These are phyloP conservation scores for Globisporangium viniferum DNA, from an alignment of 352 stramenopile genomes.

Conservation along the genomic window DNA sequence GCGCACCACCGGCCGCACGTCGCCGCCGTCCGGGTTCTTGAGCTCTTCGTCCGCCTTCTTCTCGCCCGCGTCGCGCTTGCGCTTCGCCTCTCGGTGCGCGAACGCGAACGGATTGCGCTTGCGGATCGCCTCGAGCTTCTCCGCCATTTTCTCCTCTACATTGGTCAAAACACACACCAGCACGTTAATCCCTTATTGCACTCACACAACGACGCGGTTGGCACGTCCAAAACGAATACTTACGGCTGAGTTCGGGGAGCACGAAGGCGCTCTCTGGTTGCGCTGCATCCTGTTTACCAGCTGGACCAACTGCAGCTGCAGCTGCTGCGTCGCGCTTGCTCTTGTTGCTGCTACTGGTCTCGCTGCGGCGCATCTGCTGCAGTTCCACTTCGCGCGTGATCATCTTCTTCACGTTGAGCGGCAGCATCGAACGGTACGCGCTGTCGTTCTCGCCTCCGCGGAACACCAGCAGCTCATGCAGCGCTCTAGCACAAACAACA, in stretches of 20 bases:
- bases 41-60: slow-evolving; percentile 34
- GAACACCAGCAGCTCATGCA: slow-evolving; percentile 75
- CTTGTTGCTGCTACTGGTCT: slow-evolving; percentile 24
- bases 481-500: slow-evolving; percentile 27
- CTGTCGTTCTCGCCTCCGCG: slow-evolving; percentile 29
- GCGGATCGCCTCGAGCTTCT: slow-evolving; percentile 57
- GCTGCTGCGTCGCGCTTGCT: background rate
- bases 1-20: slow-evolving; percentile 47
- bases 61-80: slow-evolving; percentile 55
- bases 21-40: slow-evolving; percentile 11
- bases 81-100: slow-evolving; percentile 74
- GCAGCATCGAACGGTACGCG: slow-evolving; percentile 39
- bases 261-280: slow-evolving; percentile 34
- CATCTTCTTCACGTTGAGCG: slow-evolving; percentile 66
- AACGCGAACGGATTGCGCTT: slow-evolving; percentile 81
- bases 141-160: slow-evolving; percentile 53
- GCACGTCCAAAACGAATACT: slow-evolving; percentile 11
- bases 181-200: background rate
- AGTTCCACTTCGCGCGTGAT: slow-evolving; percentile 79
- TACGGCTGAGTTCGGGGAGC: slow-evolving; percentile 55
- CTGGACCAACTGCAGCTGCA: slow-evolving; percentile 7
- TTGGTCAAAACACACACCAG: slow-evolving; percentile 3
- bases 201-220: too few relatives aligned
- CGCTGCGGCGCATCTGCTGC: slow-evolving; percentile 70
- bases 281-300: slow-evolving; percentile 14